Conservation (phyloP, 768 basidiomycete species). For the Kondoa malvinella region DNA sequence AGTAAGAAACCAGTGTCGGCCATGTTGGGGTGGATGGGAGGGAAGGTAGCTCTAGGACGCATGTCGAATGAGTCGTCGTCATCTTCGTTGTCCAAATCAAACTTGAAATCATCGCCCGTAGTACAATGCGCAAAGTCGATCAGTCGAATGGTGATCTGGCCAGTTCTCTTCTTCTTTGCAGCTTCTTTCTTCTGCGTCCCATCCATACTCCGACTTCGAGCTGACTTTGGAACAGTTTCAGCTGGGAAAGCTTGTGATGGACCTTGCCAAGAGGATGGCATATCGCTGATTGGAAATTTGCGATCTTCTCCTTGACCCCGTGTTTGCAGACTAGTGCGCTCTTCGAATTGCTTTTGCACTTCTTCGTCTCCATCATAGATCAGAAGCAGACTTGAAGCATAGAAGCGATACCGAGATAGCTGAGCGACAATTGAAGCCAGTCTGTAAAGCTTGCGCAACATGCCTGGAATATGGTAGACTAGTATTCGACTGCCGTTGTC, state of each 20-base stretch:
- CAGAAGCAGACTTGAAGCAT: slow-evolving; percentile 86
- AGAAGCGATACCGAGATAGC: slow-evolving; percentile 90
- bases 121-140: slow-evolving; percentile 99
- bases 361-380: slow-evolving; percentile 94
- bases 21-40: slow-evolving; percentile 70
- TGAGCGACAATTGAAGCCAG: slow-evolving; percentile 77
- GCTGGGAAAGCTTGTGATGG: background rate
- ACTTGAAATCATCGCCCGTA: slow-evolving; percentile 68
- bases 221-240: background rate
- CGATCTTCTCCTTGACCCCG: background rate
- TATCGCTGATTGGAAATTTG: slow-evolving; percentile 2
- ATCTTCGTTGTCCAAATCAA: slow-evolving; percentile 32
- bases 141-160: slow-evolving; percentile 85
- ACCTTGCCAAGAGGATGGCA: slow-evolving; percentile 8
- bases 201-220: background rate
- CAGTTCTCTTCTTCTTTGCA: slow-evolving; percentile 46
- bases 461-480: slow-evolving; percentile 74
- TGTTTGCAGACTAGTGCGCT: background rate
- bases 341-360: slow-evolving; percentile 45
- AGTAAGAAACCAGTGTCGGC: slow-evolving; percentile 89
- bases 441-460: slow-evolving; percentile 82
- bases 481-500: slow-evolving; percentile 66
- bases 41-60: slow-evolving; percentile 86
- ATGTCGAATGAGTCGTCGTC: slow-evolving; percentile 42
- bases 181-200: background rate